A percentile compares a stretch with the other conserved stretches of the same genome.
Conservation (phyloP, 495 filamentous ascomycete genomes). For the Extremus antarcticus region DNA sequence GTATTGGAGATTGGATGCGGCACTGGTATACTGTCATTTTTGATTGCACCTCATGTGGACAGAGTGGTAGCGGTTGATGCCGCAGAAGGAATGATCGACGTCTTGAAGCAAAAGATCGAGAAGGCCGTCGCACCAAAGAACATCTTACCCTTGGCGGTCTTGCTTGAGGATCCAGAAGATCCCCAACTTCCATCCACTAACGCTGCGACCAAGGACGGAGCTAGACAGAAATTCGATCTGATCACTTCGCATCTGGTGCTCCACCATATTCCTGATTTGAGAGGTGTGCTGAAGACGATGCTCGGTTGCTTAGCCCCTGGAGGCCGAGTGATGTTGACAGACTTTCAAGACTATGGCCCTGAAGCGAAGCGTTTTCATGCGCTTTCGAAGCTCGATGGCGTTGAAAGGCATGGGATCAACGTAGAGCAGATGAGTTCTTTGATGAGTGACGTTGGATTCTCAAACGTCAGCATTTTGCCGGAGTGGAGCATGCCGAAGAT, state of each 20-base stretch:
- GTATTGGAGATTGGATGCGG: constrained; percentile 49
- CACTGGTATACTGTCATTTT: constrained; percentile 43
- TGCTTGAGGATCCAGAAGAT: constrained; percentile 31
- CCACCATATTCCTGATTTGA: constrained; percentile 42
- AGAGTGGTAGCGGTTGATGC: constrained; percentile 40
- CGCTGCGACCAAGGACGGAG: constrained; percentile 8
- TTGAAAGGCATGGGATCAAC: constrained; percentile 43
- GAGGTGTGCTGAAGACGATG: constrained; percentile 32
- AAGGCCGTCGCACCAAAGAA: constrained; percentile 10
- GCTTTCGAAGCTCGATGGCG: constrained; percentile 39
- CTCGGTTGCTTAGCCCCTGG: constrained; percentile 35
- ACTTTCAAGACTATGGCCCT: constrained; percentile 47
- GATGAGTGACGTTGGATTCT: constrained; percentile 39
- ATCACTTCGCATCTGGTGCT: constrained; percentile 42
- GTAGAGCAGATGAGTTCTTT: constrained; percentile 30
- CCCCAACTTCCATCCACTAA: neutral
- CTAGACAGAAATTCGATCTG: constrained; percentile 35
- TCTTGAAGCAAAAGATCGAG: constrained; percentile 34
- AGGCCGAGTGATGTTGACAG: constrained; percentile 41
- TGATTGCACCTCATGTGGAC: constrained; percentile 33
- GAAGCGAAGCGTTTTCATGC: constrained; percentile 43
- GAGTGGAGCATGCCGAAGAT: constrained; percentile 38
- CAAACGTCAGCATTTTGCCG: constrained; percentile 32
- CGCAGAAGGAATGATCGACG: constrained; percentile 43
- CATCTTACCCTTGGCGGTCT: constrained; percentile 20